Percentiles rank a stretch among this genome's conserved stretches.
phyloP scores from a whole-genome alignment of 2,329 filamentous ascomycete genomes.

The Allantophomopsis cytisporea region DNA sequence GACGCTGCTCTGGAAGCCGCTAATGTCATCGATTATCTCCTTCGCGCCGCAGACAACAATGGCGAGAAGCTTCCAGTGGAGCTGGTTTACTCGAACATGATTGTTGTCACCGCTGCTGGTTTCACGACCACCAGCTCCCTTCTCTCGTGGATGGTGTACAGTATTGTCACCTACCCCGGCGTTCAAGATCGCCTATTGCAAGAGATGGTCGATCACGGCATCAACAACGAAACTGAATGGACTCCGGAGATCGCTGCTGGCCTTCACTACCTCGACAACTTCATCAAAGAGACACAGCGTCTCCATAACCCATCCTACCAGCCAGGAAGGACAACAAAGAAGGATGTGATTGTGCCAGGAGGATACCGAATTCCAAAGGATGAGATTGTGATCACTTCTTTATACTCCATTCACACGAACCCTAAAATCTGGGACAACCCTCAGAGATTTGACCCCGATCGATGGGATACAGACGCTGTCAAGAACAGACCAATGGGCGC shows the following conservation, averaged over 20 bases:
- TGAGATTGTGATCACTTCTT: constrained; percentile 3
- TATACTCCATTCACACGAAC: constrained; percentile 4
- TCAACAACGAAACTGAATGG: constrained; percentile 15
- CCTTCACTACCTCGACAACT: constrained; percentile 22
- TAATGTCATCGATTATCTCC: constrained; percentile 15
- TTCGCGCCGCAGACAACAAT: constrained; percentile 23
- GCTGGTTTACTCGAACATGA: constrained; percentile 15
- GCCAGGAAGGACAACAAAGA: constrained; percentile 26
- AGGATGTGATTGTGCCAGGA: constrained; percentile 26
- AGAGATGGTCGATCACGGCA: constrained; percentile 23
- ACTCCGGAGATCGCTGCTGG: constrained; percentile 19
- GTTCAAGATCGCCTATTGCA: constrained; percentile 27
- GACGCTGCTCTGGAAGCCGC: constrained; percentile 20
- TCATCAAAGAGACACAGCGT: constrained; percentile 28
- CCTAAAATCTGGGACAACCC: constrained; percentile 3
- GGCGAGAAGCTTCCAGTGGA: constrained; percentile 24
- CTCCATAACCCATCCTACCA: constrained; percentile 29
- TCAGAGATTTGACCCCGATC: constrained; percentile 2
- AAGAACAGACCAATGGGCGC: constrained; percentile 4
- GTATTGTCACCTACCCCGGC: constrained; percentile 23
- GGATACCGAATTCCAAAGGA: constrained; percentile 25
- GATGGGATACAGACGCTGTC: constrained; percentile 1
- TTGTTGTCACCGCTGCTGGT: constrained; percentile 27
- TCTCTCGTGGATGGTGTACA: constrained; percentile 29
- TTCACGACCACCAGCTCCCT: constrained; percentile 30